A percentile compares a stretch with the other conserved stretches of the same genome.
Conservation (phyloP, 352 stramenopile genomes). For the Pythium sp. region DNA sequence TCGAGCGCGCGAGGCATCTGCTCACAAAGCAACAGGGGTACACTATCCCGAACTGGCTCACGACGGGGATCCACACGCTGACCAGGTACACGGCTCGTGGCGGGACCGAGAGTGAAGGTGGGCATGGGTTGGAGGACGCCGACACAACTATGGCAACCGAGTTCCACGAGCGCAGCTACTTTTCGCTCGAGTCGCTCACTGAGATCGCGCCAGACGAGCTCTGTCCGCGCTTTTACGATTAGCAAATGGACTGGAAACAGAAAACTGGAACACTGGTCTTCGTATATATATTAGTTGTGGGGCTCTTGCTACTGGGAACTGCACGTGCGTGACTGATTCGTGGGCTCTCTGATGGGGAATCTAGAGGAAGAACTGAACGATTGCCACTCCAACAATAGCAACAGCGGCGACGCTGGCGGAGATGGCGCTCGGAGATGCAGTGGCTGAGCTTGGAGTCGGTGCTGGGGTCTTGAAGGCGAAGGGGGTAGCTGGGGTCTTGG, state of each 20-base stretch:
- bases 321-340: not conserved
- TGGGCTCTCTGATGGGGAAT: not conserved
- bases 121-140: constrained; percentile 13
- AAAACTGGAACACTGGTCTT: not conserved
- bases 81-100: constrained; percentile 20
- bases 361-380: not conserved
- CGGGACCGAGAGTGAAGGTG: not conserved
- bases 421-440: not conserved
- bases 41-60: constrained; percentile 12
- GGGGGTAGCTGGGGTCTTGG: not conserved
- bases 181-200: constrained; percentile 58
- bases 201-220: constrained; percentile 46
- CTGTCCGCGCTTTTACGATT: constrained; percentile 51
- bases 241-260: not conserved
- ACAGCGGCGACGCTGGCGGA: not conserved
- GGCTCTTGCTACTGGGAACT: not conserved
- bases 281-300: not conserved
- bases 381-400: not conserved
- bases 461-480: not conserved
- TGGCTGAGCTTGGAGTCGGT: not conserved
- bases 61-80: constrained; percentile 37
- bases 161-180: constrained; percentile 58
- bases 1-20: constrained; percentile 48
- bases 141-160: constrained; percentile 29
- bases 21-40: constrained; percentile 16